A percentile compares a stretch with the other conserved stretches of the same genome.
Evolutionary conservation across 192 early-diverging fungal species (phyloP).

Genomic region (Pilobolus umbonatus): DNA sequence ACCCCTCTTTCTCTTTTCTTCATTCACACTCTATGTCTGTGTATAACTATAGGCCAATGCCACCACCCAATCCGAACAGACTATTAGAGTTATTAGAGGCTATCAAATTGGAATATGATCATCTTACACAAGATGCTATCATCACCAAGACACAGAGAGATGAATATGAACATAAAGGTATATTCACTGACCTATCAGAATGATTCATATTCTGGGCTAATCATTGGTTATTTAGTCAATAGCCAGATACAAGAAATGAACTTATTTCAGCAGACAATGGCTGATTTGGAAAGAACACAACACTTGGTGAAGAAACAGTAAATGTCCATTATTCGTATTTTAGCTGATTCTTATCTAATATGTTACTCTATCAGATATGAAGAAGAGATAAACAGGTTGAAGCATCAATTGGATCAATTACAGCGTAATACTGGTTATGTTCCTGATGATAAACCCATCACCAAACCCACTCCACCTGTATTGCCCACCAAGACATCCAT

Average conservation of each 20-base stretch:
- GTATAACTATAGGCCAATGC: conserved; percentile 80
- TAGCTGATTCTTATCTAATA: neutral
- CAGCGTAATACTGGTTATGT: neutral
- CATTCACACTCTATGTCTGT: conserved; percentile 30
- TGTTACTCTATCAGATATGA: conserved; percentile 49
- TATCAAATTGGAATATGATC: conserved; percentile 74
- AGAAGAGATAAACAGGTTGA: conserved; percentile 77
- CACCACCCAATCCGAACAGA: conserved; percentile 59
- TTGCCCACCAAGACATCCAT: too few species aligned
- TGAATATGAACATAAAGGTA: conserved; percentile 87
- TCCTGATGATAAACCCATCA: neutral
- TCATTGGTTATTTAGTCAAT: conserved; percentile 45
- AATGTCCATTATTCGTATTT: too few species aligned
- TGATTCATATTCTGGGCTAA: neutral
- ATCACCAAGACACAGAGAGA: conserved; percentile 73
- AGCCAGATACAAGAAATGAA: conserved; percentile 78
- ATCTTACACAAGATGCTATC: conserved; percentile 66
- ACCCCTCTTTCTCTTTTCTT: neutral
- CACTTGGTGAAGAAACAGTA: conserved; percentile 75
- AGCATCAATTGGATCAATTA: conserved; percentile 72
- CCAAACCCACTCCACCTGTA: too few species aligned
- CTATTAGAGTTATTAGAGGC: conserved; percentile 81
- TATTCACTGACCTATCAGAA: conserved; percentile 17
- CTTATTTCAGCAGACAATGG: conserved; percentile 68
- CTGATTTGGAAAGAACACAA: conserved; percentile 80